A percentile compares a stretch with the other conserved stretches of the same genome.
These are phyloP conservation scores for Nicotiana knightiana DNA, from an alignment of 257 asterid genomes.

Conservation along the genomic window DNA sequence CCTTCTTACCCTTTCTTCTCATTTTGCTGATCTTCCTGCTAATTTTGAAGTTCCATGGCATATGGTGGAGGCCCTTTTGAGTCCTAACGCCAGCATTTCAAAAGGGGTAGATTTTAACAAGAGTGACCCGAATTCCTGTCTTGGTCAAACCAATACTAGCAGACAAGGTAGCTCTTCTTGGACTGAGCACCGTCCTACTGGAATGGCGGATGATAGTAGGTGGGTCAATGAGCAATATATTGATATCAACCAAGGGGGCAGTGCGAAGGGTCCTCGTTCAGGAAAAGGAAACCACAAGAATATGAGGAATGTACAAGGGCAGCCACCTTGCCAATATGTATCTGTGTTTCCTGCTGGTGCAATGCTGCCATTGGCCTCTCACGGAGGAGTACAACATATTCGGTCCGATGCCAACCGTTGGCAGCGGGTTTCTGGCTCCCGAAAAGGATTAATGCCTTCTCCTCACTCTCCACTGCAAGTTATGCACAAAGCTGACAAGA, in stretches of 20 bases:
- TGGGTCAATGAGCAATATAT: slow-evolving; percentile 13
- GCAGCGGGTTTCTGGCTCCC: slow-evolving; percentile 17
- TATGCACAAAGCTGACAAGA: slow-evolving; percentile 34
- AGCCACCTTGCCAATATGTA: slow-evolving; percentile 10
- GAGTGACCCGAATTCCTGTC: slow-evolving; percentile 1
- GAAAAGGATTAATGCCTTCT: slow-evolving; percentile 6
- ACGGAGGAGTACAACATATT: slow-evolving; percentile 15
- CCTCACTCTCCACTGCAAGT: slow-evolving; percentile 20
- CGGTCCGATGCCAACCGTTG: slow-evolving; percentile 15
- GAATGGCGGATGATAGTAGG: slow-evolving; percentile 15
- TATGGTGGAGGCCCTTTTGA: slow-evolving; percentile 11
- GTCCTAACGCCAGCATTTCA: slow-evolving; percentile 2
- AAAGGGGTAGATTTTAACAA: background rate
- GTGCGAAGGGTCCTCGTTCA: slow-evolving; percentile 8
- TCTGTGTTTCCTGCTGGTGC: slow-evolving; percentile 6
- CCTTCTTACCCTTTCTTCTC: slow-evolving; percentile 17
- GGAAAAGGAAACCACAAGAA: slow-evolving; percentile 16
- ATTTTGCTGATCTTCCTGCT: slow-evolving; percentile 22
- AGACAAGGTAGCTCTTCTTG: slow-evolving; percentile 10
- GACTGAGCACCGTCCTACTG: slow-evolving; percentile 10
- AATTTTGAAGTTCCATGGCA: slow-evolving; percentile 20
- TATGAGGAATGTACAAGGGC: slow-evolving; percentile 17
- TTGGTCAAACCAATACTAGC: slow-evolving; percentile 6
- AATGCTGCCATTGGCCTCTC: slow-evolving; percentile 7
- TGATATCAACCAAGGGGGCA: slow-evolving; percentile 10